Percentiles rank a stretch among this genome's conserved stretches.
These are phyloP conservation scores for Ophiostoma novo-ulmi DNA, from an alignment of 2,329 filamentous ascomycete species.

Conservation along the genomic window DNA sequence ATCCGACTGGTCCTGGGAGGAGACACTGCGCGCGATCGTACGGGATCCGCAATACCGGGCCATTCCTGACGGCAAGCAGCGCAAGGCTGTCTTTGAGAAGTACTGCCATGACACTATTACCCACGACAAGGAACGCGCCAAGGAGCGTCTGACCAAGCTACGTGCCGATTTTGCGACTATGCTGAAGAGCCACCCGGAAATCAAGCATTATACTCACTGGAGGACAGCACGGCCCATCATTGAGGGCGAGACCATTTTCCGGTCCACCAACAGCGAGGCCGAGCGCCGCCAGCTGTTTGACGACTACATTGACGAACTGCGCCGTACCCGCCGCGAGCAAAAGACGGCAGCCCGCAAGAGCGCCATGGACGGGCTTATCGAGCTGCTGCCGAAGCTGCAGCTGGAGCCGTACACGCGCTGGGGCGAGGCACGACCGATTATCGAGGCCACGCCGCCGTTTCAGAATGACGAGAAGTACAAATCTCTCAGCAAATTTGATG, in stretches of 20 bases:
- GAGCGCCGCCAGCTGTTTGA: conserved; percentile 89
- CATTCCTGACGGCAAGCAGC: conserved; percentile 85
- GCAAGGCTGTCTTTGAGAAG: conserved; percentile 88
- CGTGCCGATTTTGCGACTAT: conserved; percentile 92
- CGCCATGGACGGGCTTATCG: conserved; percentile 77
- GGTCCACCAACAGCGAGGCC: conserved; percentile 78
- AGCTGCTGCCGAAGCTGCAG: conserved; percentile 71
- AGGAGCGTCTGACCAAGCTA: conserved; percentile 86
- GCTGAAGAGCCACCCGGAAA: conserved; percentile 93
- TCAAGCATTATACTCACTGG: conserved; percentile 95
- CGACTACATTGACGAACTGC: conserved; percentile 83
- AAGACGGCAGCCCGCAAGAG: conserved; percentile 68
- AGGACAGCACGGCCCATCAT: conserved; percentile 92
- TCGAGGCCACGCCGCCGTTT: conserved; percentile 72
- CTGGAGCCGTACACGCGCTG: conserved; percentile 92
- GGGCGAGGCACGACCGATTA: conserved; percentile 79
- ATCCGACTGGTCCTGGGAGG: conserved; percentile 88
- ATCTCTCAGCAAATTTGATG: conserved; percentile 77
- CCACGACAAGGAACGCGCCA: conserved; percentile 90
- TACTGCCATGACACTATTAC: conserved; percentile 84
- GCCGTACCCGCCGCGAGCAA: conserved; percentile 71
- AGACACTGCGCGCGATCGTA: conserved; percentile 77
- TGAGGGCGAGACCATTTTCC: conserved; percentile 91
- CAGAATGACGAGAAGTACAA: conserved; percentile 69
- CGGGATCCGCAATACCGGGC: conserved; percentile 90